Percentiles rank a stretch among this genome's conserved stretches.
These are phyloP conservation scores for Asterophora parasitica DNA, from an alignment of 768 basidiomycete genomes.

Conservation along the genomic window DNA sequence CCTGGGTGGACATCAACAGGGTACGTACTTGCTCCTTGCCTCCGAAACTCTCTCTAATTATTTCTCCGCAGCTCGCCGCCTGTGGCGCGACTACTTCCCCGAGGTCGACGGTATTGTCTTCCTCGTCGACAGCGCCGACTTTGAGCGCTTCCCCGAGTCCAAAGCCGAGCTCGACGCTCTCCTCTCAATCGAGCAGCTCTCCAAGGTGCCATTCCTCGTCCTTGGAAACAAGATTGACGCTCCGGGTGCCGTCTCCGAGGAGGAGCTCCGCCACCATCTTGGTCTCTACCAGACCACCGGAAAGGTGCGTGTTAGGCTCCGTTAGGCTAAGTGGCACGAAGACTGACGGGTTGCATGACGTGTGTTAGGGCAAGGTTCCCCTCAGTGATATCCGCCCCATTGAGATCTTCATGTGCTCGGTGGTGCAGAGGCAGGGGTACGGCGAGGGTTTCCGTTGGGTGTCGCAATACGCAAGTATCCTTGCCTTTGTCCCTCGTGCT, in stretches of 20 bases:
- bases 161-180: slow-evolving; percentile 97
- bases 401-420: slow-evolving; percentile 99
- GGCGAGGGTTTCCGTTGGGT: slow-evolving; percentile 99
- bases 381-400: slow-evolving; percentile 96
- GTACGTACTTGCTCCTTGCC: slow-evolving; percentile 33
- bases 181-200: slow-evolving; percentile 90
- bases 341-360: not conserved
- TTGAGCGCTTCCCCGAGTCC: slow-evolving; percentile 92
- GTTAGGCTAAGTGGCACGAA: not conserved
- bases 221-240: slow-evolving; percentile 99
- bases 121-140: slow-evolving; percentile 95
- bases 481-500: not conserved
- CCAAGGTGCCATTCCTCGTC: slow-evolving; percentile 96
- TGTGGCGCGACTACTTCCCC: slow-evolving; percentile 99
- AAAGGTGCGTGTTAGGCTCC: slow-evolving; percentile 55
- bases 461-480: slow-evolving; percentile 83
- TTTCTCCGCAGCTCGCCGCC: slow-evolving; percentile 67
- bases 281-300: slow-evolving; percentile 99
- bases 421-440: slow-evolving; percentile 97
- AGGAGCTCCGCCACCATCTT: slow-evolving; percentile 91
- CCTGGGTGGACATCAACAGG: slow-evolving; percentile 95
- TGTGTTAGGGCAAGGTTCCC: slow-evolving; percentile 88
- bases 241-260: slow-evolving; percentile 95
- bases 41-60: not conserved
- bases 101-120: slow-evolving; percentile 99